Base-by-base conservation (phyloP, 805 yeast species). In the Diddensiella caesifluorescens region DNA sequence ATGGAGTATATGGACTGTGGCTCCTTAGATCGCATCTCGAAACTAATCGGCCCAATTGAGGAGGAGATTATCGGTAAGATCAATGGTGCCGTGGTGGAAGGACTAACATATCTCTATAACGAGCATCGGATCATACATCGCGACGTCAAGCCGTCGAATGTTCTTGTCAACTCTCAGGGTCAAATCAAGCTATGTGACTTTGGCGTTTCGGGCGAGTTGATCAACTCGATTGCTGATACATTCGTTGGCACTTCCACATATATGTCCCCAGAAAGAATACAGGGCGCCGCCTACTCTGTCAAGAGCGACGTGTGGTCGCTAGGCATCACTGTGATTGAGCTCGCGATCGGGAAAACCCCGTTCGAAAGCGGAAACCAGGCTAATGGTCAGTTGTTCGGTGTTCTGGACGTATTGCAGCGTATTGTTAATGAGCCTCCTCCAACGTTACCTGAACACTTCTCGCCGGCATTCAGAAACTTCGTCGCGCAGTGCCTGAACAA, bases 1-100 rank as follows among this genome's bases (percentile, higher is more conserved):
- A 88, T 89, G 95, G 97, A 90, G 63, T 89, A 85, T 63, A 85
- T 90, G 77, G 95, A 90, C 62, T 85, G 96, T 62, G 90, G 95
- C 0, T 87, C 97, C 0, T 68, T 90, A 27, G 97, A 92, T 59
- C 79, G 84, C 47, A 80, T 90, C 19, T 65, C 80, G 47, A 71
- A 73, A 42, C 60, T 70, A 3, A 63, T 71, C 33, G 87, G 88
- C 4, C 77, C 80, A 9, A 68, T 84, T 27, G 82, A 84, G 2
- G 83, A 82, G 48, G 65, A 68, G 39, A 79, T 86, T 41, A 68
- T 90, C 19, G 79, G 82, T 38, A 83, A 82, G 54, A 76, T 89
- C 21, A 77, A 92, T 6, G 79, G 66, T 48, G 78, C 86, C 5
- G 89, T 92, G 0, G 67, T 89, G 9, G 76, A 79, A 21, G 97